Evolutionary conservation across 1,284 basidiomycete species (phyloP).

Genomic region (Boletus mariae): DNA sequence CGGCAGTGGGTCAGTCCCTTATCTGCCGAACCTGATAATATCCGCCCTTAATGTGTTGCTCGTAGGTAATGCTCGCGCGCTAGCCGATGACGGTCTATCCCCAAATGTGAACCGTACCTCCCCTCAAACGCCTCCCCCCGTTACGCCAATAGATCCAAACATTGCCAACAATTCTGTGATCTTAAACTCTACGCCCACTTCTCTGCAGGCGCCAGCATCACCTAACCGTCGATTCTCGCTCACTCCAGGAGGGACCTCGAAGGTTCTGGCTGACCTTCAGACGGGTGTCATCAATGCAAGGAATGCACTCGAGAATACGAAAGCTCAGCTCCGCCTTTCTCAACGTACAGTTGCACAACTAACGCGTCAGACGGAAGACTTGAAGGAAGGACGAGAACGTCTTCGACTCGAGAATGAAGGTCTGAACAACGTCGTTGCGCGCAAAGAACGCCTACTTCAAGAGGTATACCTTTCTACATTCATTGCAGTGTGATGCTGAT

Average conservation of each 20-base stretch:
- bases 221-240: conserved; percentile 56
- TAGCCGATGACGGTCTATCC: conserved; percentile 65
- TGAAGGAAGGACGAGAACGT: conserved; percentile 80
- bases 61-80: conserved; percentile 72
- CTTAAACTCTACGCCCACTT: conserved; percentile 26
- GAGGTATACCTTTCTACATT: conserved; percentile 51
- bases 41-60: conserved; percentile 21
- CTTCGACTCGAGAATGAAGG: conserved; percentile 81
- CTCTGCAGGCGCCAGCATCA: conserved; percentile 39
- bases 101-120: conserved; percentile 33
- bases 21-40: conserved; percentile 8
- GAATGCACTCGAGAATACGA: conserved; percentile 80
- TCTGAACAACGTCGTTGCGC: conserved; percentile 77
- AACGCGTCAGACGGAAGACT: conserved; percentile 79
- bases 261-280: conserved; percentile 79
- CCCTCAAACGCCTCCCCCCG: conserved; percentile 26
- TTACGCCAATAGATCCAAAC: conserved; percentile 31
- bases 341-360: conserved; percentile 76
- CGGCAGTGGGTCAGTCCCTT: conserved; percentile 64
- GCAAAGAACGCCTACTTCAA: conserved; percentile 80
- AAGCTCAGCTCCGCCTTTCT: conserved; percentile 70
- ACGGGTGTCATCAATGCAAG: conserved; percentile 76
- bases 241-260: conserved; percentile 75
- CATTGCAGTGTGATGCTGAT: neutral
- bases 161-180: conserved; percentile 16